Percentiles rank a stretch among this genome's conserved stretches.
Conservation (phyloP, 768 basidiomycete species). For the Mycena olivaceomarginata region DNA sequence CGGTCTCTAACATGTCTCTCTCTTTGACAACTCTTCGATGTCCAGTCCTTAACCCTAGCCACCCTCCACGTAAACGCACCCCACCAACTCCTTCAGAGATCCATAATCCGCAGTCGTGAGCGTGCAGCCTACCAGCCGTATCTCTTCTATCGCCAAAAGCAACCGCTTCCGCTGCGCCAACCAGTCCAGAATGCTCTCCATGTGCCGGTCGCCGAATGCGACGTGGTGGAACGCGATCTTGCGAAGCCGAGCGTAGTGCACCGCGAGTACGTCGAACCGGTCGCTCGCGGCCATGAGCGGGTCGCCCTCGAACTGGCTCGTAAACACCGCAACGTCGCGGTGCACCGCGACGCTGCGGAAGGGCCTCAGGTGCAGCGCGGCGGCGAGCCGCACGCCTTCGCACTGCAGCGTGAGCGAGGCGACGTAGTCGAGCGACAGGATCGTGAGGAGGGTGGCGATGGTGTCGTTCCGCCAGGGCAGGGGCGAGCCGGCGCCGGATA, state of each 20-base stretch:
- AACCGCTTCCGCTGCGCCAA: constrained; percentile 37
- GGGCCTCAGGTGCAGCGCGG: background rate
- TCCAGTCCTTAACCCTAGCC: no score
- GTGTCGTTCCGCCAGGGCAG: constrained; percentile 10
- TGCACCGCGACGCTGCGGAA: constrained; percentile 20
- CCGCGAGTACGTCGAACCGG: constrained; percentile 21
- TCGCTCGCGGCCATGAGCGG: constrained; percentile 33
- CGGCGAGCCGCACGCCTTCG: background rate
- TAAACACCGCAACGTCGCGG: constrained; percentile 14
- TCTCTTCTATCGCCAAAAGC: constrained; percentile 24
- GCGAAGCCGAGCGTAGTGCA: constrained; percentile 26
- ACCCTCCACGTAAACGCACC: background rate
- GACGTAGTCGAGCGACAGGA: constrained; percentile 21
- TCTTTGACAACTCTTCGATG: constrained; percentile 43
- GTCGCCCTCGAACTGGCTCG: constrained; percentile 17
- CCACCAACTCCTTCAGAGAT: constrained; percentile 27
- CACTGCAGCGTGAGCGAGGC: constrained; percentile 8
- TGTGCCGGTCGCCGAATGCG: background rate
- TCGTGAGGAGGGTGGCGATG: background rate
- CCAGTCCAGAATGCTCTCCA: constrained; percentile 33
- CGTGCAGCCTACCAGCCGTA: constrained; percentile 10
- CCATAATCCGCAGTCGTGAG: constrained; percentile 20
- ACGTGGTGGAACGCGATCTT: constrained; percentile 13
- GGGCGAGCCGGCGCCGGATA: background rate
- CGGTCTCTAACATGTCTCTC: background rate